A percentile compares a stretch with the other conserved stretches of the same genome.
phyloP scores from a whole-genome alignment of 2,329 filamentous ascomycete genomes.

The Diaporthe citrichinensis region DNA sequence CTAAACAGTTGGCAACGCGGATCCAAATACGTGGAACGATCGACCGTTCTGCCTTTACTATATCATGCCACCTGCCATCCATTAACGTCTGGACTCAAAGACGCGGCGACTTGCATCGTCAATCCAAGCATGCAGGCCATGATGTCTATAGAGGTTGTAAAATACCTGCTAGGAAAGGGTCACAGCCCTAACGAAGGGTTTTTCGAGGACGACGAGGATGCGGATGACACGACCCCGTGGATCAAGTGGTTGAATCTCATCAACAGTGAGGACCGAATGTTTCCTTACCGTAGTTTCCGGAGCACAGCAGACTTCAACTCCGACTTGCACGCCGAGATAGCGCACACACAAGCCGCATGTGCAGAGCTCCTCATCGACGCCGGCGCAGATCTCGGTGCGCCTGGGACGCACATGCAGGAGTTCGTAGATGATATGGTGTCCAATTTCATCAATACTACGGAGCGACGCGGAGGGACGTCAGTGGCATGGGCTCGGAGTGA shows the following conservation, averaged over 20 bases:
- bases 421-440: background rate
- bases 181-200: background rate
- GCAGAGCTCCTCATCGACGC: background rate
- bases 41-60: background rate
- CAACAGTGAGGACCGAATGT: rapidly evolving
- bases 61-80: background rate
- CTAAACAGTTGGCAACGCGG: background rate
- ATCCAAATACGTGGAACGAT: background rate
- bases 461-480: background rate
- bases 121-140: background rate
- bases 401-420: background rate
- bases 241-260: background rate
- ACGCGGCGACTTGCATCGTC: too few species aligned
- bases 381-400: background rate
- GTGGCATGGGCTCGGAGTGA: background rate
- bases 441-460: rapidly evolving
- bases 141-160: background rate
- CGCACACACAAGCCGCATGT: background rate
- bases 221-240: background rate
- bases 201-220: background rate
- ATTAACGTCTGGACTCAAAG: background rate
- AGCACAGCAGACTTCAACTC: background rate
- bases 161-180: background rate
- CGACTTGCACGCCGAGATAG: background rate
- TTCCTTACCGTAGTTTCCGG: background rate